These are phyloP conservation scores for Hyphopichia fennica DNA, from an alignment of 1,139 yeast genomes.

Conservation along the genomic window DNA sequence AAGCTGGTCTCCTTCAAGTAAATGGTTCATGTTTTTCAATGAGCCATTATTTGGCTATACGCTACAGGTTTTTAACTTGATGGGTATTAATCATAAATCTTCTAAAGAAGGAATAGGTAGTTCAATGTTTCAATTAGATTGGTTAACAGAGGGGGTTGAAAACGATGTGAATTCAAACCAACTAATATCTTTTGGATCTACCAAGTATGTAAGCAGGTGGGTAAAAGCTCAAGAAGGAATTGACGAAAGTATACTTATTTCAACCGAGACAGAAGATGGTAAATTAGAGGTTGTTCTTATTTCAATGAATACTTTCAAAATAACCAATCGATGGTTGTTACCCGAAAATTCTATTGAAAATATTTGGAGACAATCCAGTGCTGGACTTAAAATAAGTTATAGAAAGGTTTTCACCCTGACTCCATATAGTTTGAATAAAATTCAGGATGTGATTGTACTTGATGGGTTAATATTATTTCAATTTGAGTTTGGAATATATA, in stretches of 20 bases:
- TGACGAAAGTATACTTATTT: conserved; percentile 17
- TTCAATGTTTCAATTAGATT: conserved; percentile 20
- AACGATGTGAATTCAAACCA: conserved; percentile 5
- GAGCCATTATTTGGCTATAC: conserved; percentile 31
- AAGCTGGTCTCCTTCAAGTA: conserved; percentile 36
- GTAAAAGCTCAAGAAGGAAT: conserved; percentile 2
- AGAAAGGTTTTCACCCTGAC: background rate
- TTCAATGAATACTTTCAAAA: conserved; percentile 18
- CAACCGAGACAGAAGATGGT: conserved; percentile 8
- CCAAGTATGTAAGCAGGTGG: conserved; percentile 9
- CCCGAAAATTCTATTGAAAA: background rate
- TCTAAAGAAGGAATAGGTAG: conserved; percentile 12
- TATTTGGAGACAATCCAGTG: conserved; percentile 7
- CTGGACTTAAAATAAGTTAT: background rate
- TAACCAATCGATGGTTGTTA: conserved; percentile 9
- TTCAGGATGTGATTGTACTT: background rate
- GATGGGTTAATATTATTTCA: conserved; percentile 8
- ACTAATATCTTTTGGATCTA: background rate
- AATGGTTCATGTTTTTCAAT: conserved; percentile 34
- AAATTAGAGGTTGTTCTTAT: conserved; percentile 16
- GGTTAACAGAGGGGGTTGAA: conserved; percentile 16
- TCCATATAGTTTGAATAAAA: background rate
- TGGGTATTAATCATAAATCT: conserved; percentile 19
- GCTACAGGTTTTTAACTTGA: conserved; percentile 25
- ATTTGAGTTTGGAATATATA: conserved; percentile 9